phyloP scores from a whole-genome alignment of 805 yeast genomes.

The Wickerhamomyces alni region DNA sequence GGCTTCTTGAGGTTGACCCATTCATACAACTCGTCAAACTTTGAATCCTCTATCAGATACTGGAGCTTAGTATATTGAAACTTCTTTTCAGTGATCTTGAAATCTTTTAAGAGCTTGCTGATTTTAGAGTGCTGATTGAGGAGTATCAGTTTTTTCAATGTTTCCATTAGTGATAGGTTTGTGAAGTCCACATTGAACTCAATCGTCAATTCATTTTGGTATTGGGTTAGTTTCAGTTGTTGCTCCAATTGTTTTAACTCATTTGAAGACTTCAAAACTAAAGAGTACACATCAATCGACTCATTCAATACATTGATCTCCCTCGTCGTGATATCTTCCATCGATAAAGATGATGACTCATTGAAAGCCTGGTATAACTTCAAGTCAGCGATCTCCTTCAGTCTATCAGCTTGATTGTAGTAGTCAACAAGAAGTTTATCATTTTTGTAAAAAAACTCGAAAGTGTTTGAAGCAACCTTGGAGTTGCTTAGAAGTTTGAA shows the following conservation, averaged over 20 bases:
- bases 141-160: constrained; percentile 39
- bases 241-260: constrained; percentile 38
- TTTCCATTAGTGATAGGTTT: constrained; percentile 40
- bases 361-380: constrained; percentile 26
- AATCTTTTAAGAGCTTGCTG: constrained; percentile 40
- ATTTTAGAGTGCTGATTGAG: constrained; percentile 47
- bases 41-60: constrained; percentile 36
- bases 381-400: constrained; percentile 38
- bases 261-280: constrained; percentile 27
- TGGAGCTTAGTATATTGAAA: constrained; percentile 49
- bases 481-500: constrained; percentile 54
- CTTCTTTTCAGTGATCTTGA: constrained; percentile 52
- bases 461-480: constrained; percentile 31
- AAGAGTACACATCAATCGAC: constrained; percentile 24
- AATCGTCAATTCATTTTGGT: constrained; percentile 39
- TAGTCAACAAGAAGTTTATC: constrained; percentile 42
- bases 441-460: constrained; percentile 30
- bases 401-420: constrained; percentile 59
- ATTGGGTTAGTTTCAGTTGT: constrained; percentile 34
- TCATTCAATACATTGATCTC: constrained; percentile 22
- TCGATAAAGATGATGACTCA: constrained; percentile 3
- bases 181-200: constrained; percentile 35
- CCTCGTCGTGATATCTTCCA: constrained; percentile 15
- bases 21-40: constrained; percentile 51
- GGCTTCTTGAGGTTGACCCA: constrained; percentile 49